Base-by-base conservation (phyloP, 1,139 yeast genomes). In the Suhomyces maxii region DNA sequence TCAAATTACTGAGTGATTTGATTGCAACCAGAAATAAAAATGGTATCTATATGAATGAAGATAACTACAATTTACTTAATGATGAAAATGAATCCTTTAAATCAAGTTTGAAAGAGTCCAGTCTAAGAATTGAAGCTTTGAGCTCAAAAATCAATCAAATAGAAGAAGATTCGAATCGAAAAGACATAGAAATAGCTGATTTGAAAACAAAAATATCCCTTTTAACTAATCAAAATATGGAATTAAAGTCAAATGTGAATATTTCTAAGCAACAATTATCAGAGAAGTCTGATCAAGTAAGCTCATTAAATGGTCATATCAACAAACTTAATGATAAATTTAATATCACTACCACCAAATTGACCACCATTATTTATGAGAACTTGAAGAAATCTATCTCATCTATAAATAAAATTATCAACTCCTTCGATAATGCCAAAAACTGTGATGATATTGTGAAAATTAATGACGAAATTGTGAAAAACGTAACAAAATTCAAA, bases 1-100 rank as follows among this genome's bases (percentile, higher is more conserved):
- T 79, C 6, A 77, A 74, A 53, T 60, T 82, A 12, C 78, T 77
- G 50, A 67, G 78, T 23, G 90, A 89, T 57, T 68, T 87, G 46
- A 60, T 71, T 39, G 85, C 91, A 0, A 76, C 89, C 0, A 72
- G 85, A 51, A 67, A 69, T 11, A 84, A 79, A 57, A 85, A 50
- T 55, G 90, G 90, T 1, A 73, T 84, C 12, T 83, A 71, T 60
- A 63, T 85, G 73, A 81, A 82, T 54, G 82, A 80, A 41, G 73
- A 68, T 7, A 83, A 83, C 56, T 83, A 83, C 55, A 74, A 76
- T 42, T 76, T 73, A 34, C 52, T 84, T 33, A 69, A 77, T 48
- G 69, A 68, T 26, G 66, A 63, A 37, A 61, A 59, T 34, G 67
- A 63, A 34, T 57, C 64, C n/a, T 48, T 65, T 42, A 60, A 60